Percentiles rank a stretch among this genome's conserved stretches.
phyloP scores from a whole-genome alignment of 2,329 filamentous ascomycete species.

The Paracorniculantispora psalliotae region DNA sequence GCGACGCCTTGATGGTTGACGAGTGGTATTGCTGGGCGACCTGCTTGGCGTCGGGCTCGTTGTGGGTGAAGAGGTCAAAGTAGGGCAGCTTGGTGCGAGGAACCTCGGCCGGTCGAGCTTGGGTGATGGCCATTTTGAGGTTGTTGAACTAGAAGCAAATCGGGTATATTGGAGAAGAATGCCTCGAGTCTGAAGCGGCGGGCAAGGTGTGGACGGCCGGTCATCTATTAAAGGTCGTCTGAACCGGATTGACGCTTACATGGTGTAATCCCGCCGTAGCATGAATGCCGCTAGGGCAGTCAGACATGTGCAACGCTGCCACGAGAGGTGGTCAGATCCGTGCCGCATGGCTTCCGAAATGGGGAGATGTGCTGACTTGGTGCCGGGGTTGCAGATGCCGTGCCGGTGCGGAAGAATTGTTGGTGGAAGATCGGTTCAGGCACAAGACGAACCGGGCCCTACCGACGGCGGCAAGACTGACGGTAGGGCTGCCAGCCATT shows the following conservation, averaged over 20 bases:
- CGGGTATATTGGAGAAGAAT: background rate
- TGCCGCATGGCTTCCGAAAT: slow-evolving; percentile 7
- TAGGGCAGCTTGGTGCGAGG: slow-evolving; percentile 12
- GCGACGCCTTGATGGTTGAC: background rate
- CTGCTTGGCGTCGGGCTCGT: slow-evolving; percentile 6
- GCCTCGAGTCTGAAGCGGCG: background rate
- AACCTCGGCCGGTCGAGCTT: slow-evolving; percentile 3
- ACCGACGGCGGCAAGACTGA: background rate
- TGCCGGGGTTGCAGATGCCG: background rate
- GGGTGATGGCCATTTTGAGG: slow-evolving; percentile 3
- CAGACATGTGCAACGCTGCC: slow-evolving; percentile 4
- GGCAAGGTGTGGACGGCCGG: background rate
- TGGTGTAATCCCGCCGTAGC: slow-evolving; percentile 10
- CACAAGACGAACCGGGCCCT: slow-evolving; percentile 1
- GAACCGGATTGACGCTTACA: slow-evolving; percentile 8
- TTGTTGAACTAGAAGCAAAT: background rate
- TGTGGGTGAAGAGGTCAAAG: slow-evolving; percentile 10
- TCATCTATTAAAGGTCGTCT: slow-evolving; percentile 6
- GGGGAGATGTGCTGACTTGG: slow-evolving; percentile 2
- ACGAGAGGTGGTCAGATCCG: background rate
- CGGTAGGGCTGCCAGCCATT: background rate
- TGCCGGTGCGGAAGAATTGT: background rate
- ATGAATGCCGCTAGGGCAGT: slow-evolving; percentile 11
- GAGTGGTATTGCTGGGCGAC: background rate
- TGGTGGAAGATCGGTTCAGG: slow-evolving; percentile 3